phyloP scores from a whole-genome alignment of 2,329 filamentous ascomycete genomes.

The Zasmidium citrigriseum region DNA sequence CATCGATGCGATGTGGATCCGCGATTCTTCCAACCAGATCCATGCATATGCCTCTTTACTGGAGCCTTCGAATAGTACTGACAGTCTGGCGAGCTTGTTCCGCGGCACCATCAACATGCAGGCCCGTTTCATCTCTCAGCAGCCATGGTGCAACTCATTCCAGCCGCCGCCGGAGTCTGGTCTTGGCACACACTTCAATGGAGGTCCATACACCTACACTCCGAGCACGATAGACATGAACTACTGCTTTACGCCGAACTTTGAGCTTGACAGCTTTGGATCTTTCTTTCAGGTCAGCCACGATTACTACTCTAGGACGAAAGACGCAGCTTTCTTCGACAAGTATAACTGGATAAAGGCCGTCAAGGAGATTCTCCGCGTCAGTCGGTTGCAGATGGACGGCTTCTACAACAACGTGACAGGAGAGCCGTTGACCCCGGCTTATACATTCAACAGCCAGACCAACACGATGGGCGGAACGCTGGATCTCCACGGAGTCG shows the following conservation, averaged over 20 bases:
- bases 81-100: slow-evolving; percentile 67
- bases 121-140: slow-evolving; percentile 64
- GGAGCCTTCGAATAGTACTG: slow-evolving; percentile 51
- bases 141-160: slow-evolving; percentile 57
- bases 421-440: slow-evolving; percentile 39
- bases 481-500: slow-evolving; percentile 54
- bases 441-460: slow-evolving; percentile 48
- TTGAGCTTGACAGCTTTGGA: slow-evolving; percentile 55
- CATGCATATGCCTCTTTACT: slow-evolving; percentile 68
- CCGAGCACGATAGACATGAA: slow-evolving; percentile 47
- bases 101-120: slow-evolving; percentile 73
- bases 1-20: slow-evolving; percentile 59
- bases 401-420: slow-evolving; percentile 51
- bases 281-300: slow-evolving; percentile 50
- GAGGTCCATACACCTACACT: slow-evolving; percentile 40
- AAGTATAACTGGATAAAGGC: slow-evolving; percentile 51
- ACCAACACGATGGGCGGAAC: slow-evolving; percentile 50
- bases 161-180: slow-evolving; percentile 53
- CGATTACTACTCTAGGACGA: slow-evolving; percentile 52
- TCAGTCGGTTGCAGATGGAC: slow-evolving; percentile 48
- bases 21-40: slow-evolving; percentile 66
- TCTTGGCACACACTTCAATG: slow-evolving; percentile 42
- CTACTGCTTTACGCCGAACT: slow-evolving; percentile 54
- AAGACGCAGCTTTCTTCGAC: slow-evolving; percentile 50
- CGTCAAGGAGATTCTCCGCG: slow-evolving; percentile 46